A percentile compares a stretch with the other conserved stretches of the same genome.
phyloP scores from a whole-genome alignment of 1,139 yeast species.

The Magnusiomyces magnusii region DNA sequence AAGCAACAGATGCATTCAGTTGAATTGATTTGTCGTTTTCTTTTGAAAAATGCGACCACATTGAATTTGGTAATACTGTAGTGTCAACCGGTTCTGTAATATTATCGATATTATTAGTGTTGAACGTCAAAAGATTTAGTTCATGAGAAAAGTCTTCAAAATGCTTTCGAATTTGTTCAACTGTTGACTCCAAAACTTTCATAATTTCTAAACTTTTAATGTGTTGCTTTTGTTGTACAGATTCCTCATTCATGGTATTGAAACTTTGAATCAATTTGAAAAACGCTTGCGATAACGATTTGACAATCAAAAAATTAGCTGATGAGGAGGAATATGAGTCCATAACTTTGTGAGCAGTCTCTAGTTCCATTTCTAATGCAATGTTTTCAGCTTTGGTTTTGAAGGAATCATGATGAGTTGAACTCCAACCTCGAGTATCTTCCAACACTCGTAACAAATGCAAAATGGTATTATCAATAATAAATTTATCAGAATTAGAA shows the following conservation, averaged over 20 bases:
- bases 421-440: conserved; percentile 25
- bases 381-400: conserved; percentile 19
- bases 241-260: background rate
- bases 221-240: background rate
- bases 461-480: conserved; percentile 11
- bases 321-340: conserved; percentile 1
- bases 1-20: background rate
- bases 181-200: background rate
- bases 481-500: background rate
- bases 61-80: no score
- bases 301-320: background rate
- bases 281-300: conserved; percentile 7
- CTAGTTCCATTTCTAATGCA: conserved; percentile 16
- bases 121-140: background rate
- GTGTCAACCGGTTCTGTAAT: no score
- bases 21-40: background rate
- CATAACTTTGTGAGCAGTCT: conserved; percentile 14
- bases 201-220: conserved; percentile 3
- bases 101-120: background rate
- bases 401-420: conserved; percentile 19
- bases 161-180: background rate
- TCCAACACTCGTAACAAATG: conserved; percentile 19
- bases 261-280: conserved; percentile 5
- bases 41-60: no score
- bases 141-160: background rate